Evolutionary conservation across 148 eudicot genomes (phyloP), one percentile per base, ranked within the genome.

Genomic region (Linanthus parryae): DNA sequence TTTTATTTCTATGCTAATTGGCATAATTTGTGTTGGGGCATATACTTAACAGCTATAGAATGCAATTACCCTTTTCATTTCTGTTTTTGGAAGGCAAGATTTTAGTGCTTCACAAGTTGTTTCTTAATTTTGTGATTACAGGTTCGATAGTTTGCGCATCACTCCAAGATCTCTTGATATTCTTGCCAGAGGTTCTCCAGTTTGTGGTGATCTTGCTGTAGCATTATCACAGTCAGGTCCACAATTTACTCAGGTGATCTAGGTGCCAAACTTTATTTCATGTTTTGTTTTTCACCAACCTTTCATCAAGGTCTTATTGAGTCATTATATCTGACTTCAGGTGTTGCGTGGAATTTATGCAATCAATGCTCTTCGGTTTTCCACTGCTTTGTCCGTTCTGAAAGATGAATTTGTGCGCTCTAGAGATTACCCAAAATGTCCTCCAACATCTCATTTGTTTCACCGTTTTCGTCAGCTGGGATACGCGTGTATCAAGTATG

Each of bases 171-270:
- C 98, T 58, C 94, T 92, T 44, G 98, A 87, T 59, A 83, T 92
- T 64, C 83, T 92, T 48, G 83, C 96, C 54, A 71, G 81, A 58
- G 98, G 98, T 48, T 65, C 98, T 67, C 98, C 98, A 44, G 94
- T 92, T 69, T 92, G 94, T 84, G 98, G 98, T 64, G 96, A 87
- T 73, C 98, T 92, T 63, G 94, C 98, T 58, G 98, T 92, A 55
- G 81, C 98, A 38, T 66, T 92, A 62, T 92, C 98, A 47, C 98
- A 92, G 70, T 78, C 96, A 39, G 90, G 96, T 54, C 98, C 95
- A 38, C 98, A 92, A 59, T 92, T 92, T 68, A 92, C 98, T 48
- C 98, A 92, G 90, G 98, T 91, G 64, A 75, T 41, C 44, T 26
- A 37, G 48, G n/a, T 2, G 6, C 40, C 12, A 8, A 44, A 29